Conservation (phyloP, 2,329 filamentous ascomycete species). For the Lecanicillium sp. region DNA sequence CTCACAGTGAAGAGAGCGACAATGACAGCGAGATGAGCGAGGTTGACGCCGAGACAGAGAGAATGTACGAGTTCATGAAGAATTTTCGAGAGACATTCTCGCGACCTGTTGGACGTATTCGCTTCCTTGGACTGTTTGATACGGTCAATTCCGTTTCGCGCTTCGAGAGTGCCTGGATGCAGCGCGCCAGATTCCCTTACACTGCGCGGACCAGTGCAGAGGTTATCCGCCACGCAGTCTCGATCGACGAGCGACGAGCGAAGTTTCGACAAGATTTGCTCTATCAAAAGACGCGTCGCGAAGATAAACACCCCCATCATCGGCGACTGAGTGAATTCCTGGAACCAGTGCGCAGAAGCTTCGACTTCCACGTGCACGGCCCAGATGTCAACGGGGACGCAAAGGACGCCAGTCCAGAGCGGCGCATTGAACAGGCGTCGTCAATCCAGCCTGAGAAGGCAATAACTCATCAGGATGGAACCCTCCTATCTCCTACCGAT, state of each 20-base stretch:
- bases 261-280: conserved; percentile 69
- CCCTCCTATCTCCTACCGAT: neutral
- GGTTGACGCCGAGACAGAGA: conserved; percentile 25
- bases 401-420: too few species aligned
- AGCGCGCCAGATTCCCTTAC: conserved; percentile 70
- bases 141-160: conserved; percentile 74
- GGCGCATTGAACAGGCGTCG: too few species aligned
- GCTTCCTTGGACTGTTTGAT: conserved; percentile 74
- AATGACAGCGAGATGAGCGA: conserved; percentile 31
- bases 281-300: conserved; percentile 37
- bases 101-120: conserved; percentile 65
- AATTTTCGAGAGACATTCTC: conserved; percentile 78
- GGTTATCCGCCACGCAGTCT: conserved; percentile 63
- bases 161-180: conserved; percentile 73
- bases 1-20: conserved; percentile 55
- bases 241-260: conserved; percentile 65
- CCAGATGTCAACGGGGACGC: too few species aligned
- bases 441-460: too few species aligned
- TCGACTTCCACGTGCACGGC: conserved; percentile 11
- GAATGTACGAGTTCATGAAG: conserved; percentile 68
- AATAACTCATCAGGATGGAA: too few species aligned
- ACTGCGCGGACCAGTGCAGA: conserved; percentile 51
- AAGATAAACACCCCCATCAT: conserved; percentile 16
- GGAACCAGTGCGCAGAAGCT: conserved; percentile 16
- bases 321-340: conserved; percentile 20